Evolutionary conservation across 73 alveolate genomes (phyloP), one percentile per base, ranked within the genome.

Genomic region (Paramecium tetraurelia): DNA sequence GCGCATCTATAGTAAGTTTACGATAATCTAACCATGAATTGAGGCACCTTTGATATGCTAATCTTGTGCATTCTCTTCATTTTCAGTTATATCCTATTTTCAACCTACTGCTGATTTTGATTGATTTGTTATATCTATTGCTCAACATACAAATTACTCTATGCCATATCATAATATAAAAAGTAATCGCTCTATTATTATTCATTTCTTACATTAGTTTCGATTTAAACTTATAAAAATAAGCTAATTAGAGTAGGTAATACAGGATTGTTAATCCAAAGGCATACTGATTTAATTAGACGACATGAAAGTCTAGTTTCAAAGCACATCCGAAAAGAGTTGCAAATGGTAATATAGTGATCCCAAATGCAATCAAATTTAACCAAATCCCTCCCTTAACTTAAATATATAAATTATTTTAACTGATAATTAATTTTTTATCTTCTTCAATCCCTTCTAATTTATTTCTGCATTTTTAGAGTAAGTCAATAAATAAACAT

Each of bases 1-100:
- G 59, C 90, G 14, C 36, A 20, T 48, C 14, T 48, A 80, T 80
- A 80, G 22, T 44, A 80, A 12, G 90, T 80, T 41, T 33, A 40
- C 7, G 76, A 43, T 80, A 80, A 21, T 80, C 22, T 80, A 9
- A 43, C 75, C 90, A 80, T 80, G 29, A 80, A 80, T 80, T 80
- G 21, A 43, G 90, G 90, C 2, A 80, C 70, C 8, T 80, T 80
- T 20, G 90, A 43, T 31, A 80, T 80, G 21, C 76, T 44, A 3
- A 24, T 21, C 2, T 63, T 40, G 22, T 80, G 90, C 9, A 16
- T n/a, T 24, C 24, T 24, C 24, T 35, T 41, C 24, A n/a, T 10
- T 80, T 22, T 80, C 0, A 31, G 27, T 41, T 48, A 14, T 10
- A 46, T 46, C 27, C 53, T 80, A 63, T 63, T 63, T 20, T 44